These are phyloP conservation scores for Opeltia flavorubescens DNA, from an alignment of 495 filamentous ascomycete species.

Conservation along the genomic window DNA sequence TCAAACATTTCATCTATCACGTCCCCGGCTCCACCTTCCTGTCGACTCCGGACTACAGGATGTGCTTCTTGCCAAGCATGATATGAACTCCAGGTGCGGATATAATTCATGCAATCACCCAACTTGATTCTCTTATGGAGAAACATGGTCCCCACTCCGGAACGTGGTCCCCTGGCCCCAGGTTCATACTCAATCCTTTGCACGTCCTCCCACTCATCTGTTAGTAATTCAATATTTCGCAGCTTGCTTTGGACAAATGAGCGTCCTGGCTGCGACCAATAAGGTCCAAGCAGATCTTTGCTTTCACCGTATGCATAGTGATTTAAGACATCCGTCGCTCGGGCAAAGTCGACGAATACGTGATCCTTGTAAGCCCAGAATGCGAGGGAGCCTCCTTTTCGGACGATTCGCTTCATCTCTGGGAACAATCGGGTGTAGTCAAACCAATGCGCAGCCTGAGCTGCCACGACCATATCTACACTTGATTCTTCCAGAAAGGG, in stretches of 20 bases:
- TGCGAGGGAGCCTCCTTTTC: constrained; percentile 39
- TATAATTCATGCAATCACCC: constrained; percentile 39
- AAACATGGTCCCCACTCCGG: constrained; percentile 32
- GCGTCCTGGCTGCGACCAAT: constrained; percentile 48
- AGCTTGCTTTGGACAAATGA: constrained; percentile 33
- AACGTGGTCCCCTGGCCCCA: constrained; percentile 15
- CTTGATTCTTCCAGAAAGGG: constrained; percentile 29
- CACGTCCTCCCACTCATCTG: constrained; percentile 34
- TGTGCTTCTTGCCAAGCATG: constrained; percentile 32
- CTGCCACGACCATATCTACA: constrained; percentile 44
- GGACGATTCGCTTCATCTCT: constrained; percentile 37
- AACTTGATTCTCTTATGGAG: constrained; percentile 37
- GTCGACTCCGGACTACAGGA: neutral
- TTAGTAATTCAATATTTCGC: constrained; percentile 33
- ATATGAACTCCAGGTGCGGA: constrained; percentile 41
- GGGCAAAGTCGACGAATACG: constrained; percentile 33
- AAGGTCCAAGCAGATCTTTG: constrained; percentile 30
- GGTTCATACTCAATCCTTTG: constrained; percentile 44
- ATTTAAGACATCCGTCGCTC: constrained; percentile 32
- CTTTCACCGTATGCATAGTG: constrained; percentile 12
- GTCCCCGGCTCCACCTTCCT: constrained; percentile 5
- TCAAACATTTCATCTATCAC: constrained; percentile 10
- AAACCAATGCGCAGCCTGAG: constrained; percentile 55
- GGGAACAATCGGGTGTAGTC: constrained; percentile 37
- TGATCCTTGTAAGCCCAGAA: constrained; percentile 53